Evolutionary conservation across 2,329 filamentous ascomycete species (phyloP), one percentile per base, ranked within the genome.

Genomic region (Penicillium brasilianum): DNA sequence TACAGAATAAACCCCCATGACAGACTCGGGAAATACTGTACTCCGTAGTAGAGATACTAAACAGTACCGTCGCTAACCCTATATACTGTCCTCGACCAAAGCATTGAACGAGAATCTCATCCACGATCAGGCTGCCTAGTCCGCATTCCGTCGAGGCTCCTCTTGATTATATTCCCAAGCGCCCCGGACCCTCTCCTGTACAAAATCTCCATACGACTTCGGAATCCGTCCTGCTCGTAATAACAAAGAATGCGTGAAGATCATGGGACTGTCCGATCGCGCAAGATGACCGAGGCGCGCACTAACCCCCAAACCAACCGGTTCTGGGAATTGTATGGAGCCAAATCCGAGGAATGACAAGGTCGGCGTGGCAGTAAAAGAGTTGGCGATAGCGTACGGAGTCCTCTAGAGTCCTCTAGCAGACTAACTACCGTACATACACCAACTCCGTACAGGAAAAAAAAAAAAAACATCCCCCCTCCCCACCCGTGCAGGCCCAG

Each of bases 101-200:
- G n/a, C n/a, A n/a, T n/a, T n/a, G n/a, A n/a, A n/a, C n/a, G n/a
- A 64, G 59, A 57, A 62, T 62, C 56, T 61, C 41, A 57, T 43
- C 48, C 22, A 13, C 11, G 44, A 25, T 18, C n/a, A 32, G 51
- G 54, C 58, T 49, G 36, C 58, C 59, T 50, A 43, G 59, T 52
- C 59, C 55, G 59, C 59, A 61, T 61, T 61, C 59, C 49, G 22
- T 39, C 9, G 41, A 36, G 18, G 28, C 44, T 46, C 43, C 4
- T 44, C 43, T 25, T 22, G 4, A 22, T 37, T 28, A 9, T 11
- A 20, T 43, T 43, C 20, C 39, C 39, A 28, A 28, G 25, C 18
- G 18, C 13, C 39, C 39, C 18, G 20, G 39, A 43, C 18, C 25
- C 11, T 3, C 39, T 43, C 39, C 39, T 22, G 25, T 14, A 25